Conservation (phyloP, 1,284 basidiomycete genomes). For the Salmacisia buchloeana region DNA sequence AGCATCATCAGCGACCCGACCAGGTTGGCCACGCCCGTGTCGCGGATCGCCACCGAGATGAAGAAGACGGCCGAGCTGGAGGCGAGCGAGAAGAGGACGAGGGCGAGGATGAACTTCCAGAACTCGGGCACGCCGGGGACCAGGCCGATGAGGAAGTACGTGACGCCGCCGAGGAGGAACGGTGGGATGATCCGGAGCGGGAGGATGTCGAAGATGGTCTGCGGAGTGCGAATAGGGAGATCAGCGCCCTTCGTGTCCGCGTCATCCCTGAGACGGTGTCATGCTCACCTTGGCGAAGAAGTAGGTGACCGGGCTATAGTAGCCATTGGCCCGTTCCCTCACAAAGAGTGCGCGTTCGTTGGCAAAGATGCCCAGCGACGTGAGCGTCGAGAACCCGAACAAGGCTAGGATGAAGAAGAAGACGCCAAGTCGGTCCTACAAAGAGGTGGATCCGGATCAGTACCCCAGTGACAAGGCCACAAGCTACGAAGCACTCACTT, state of each 20-base stretch:
- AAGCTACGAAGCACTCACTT: too few species aligned
- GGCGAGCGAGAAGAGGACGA: slow-evolving; percentile 90
- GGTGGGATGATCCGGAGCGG: slow-evolving; percentile 90
- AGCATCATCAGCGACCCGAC: slow-evolving; percentile 93
- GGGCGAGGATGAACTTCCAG: slow-evolving; percentile 94
- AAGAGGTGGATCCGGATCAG: slow-evolving; percentile 89
- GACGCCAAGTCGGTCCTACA: slow-evolving; percentile 71
- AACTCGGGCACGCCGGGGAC: slow-evolving; percentile 81
- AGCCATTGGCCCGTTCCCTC: slow-evolving; percentile 92
- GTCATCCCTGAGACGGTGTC: neutral
- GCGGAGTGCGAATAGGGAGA: neutral
- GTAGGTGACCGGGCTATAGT: slow-evolving; percentile 91
- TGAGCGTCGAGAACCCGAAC: slow-evolving; percentile 92
- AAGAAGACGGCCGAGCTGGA: slow-evolving; percentile 85
- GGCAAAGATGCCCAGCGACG: slow-evolving; percentile 83
- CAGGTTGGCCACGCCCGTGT: slow-evolving; percentile 79
- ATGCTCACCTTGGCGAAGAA: slow-evolving; percentile 74
- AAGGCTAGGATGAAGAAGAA: slow-evolving; percentile 94
- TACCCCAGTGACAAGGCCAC: slow-evolving; percentile 47
- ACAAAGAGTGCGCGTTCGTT: slow-evolving; percentile 92
- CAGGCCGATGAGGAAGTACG: slow-evolving; percentile 86
- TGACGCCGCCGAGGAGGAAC: slow-evolving; percentile 85
- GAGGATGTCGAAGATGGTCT: slow-evolving; percentile 90
- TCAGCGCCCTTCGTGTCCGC: neutral
- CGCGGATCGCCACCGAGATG: slow-evolving; percentile 79